Conservation (phyloP, 83 land plant species). For the Isoetes engelmannii region DNA sequence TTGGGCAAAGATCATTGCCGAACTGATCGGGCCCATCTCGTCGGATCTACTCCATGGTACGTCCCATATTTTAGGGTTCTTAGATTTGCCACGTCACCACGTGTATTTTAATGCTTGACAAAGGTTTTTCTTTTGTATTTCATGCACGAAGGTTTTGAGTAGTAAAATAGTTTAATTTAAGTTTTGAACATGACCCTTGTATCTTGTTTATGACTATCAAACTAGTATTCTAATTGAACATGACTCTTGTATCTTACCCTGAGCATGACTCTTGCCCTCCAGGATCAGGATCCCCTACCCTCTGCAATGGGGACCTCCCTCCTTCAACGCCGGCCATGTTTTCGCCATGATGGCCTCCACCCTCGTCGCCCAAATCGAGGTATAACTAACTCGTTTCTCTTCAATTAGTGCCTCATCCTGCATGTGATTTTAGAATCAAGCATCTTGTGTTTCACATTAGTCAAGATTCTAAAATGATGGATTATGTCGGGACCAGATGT, state of each 20-base stretch:
- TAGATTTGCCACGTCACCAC: too few species aligned
- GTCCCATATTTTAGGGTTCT: neutral
- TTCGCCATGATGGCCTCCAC: slow-evolving; percentile 2
- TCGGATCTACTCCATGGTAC: slow-evolving; percentile 8
- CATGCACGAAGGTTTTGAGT: too few species aligned
- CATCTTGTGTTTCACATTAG: neutral
- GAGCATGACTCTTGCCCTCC: too few species aligned
- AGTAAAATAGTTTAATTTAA: too few species aligned
- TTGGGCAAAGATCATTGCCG: slow-evolving; percentile 10
- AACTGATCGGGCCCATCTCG: slow-evolving; percentile 15
- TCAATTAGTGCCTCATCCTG: neutral
- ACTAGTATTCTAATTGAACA: too few species aligned
- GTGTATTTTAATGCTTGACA: too few species aligned
- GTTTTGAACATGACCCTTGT: too few species aligned
- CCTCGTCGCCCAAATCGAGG: neutral
- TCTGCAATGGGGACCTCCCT: slow-evolving; percentile 1
- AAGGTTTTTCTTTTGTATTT: too few species aligned
- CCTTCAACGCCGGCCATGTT: slow-evolving; percentile 9
- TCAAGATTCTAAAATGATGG: neutral
- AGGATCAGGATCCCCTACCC: slow-evolving; percentile 6
- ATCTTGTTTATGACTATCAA: too few species aligned
- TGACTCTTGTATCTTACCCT: too few species aligned
- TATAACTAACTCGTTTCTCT: neutral
- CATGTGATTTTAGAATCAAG: neutral
- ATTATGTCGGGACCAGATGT: neutral